These are phyloP conservation scores for Metschnikowia proteae DNA, from an alignment of 805 yeast species.

Conservation along the genomic window DNA sequence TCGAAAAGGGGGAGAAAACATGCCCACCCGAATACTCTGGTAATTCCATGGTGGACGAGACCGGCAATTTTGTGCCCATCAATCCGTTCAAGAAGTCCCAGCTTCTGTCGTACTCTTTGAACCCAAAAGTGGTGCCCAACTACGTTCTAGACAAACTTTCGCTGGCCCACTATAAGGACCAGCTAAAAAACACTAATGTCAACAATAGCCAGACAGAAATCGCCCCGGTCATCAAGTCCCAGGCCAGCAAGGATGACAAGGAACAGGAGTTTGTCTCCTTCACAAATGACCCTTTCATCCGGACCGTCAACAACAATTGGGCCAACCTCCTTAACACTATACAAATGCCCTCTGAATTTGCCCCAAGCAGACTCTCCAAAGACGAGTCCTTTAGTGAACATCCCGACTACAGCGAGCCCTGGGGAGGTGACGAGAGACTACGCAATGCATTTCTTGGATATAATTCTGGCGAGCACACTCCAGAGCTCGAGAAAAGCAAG, in stretches of 20 bases:
- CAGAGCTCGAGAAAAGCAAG: conserved; percentile 19
- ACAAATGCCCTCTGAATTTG: conserved; percentile 40
- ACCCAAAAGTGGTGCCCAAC: conserved; percentile 49
- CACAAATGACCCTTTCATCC: conserved; percentile 36
- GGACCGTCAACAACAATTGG: conserved; percentile 47
- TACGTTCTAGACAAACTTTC: conserved; percentile 59
- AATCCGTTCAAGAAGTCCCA: conserved; percentile 28
- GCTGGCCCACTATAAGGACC: conserved; percentile 39
- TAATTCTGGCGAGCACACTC: conserved; percentile 28
- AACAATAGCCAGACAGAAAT: conserved; percentile 19
- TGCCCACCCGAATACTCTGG: conserved; percentile 2
- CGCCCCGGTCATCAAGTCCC: conserved; percentile 8
- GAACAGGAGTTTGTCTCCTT: conserved; percentile 36
- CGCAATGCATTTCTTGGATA: conserved; percentile 47
- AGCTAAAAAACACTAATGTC: conserved; percentile 29
- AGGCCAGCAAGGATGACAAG: conserved; percentile 10
- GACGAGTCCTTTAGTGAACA: conserved; percentile 31
- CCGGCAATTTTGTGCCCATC: conserved; percentile 11
- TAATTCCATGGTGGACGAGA: conserved; percentile 8
- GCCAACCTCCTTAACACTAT: conserved; percentile 46
- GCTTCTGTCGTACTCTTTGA: conserved; percentile 32
- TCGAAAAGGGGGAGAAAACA: neutral
- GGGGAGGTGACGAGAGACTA: conserved; percentile 73
- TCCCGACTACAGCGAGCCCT: conserved; percentile 44
- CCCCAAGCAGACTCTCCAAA: conserved; percentile 23